Conservation (phyloP, 192 early-diverging fungal genomes). For the Podila epicladia region DNA sequence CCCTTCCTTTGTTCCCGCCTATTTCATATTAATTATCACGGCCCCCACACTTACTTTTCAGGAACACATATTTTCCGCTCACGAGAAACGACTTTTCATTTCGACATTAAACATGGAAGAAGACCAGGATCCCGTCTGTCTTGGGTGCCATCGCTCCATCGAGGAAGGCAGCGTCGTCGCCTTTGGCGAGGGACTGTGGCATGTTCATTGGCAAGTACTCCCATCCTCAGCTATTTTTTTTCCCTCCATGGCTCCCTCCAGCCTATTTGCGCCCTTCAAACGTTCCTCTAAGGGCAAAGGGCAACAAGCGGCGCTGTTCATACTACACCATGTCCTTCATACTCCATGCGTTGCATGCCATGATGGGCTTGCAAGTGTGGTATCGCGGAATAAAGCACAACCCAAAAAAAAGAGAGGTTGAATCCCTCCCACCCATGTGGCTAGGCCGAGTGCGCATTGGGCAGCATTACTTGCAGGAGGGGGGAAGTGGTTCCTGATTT, state of each 20-base stretch:
- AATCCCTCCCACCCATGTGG: no score
- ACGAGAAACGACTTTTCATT: background rate
- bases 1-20: background rate
- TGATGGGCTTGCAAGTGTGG: no score
- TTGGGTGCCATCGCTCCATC: constrained; percentile 73
- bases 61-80: no score
- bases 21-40: background rate
- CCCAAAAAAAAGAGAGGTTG: no score
- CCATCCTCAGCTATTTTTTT: background rate
- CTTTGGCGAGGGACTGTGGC: constrained; percentile 85
- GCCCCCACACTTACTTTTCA: background rate
- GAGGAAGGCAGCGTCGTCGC: constrained; percentile 82
- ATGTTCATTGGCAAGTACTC: constrained; percentile 77
- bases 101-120: constrained; percentile 39
- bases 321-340: no score
- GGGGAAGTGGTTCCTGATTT: no score
- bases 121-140: constrained; percentile 65
- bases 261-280: background rate
- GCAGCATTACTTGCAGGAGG: no score
- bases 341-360: no score
- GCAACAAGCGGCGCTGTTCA: no score
- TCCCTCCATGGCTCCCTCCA: background rate
- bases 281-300: background rate
- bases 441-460: no score
- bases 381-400: no score